Evolutionary conservation across 257 asterid species (phyloP).

Genomic region (Solanum corneliomulleri): DNA sequence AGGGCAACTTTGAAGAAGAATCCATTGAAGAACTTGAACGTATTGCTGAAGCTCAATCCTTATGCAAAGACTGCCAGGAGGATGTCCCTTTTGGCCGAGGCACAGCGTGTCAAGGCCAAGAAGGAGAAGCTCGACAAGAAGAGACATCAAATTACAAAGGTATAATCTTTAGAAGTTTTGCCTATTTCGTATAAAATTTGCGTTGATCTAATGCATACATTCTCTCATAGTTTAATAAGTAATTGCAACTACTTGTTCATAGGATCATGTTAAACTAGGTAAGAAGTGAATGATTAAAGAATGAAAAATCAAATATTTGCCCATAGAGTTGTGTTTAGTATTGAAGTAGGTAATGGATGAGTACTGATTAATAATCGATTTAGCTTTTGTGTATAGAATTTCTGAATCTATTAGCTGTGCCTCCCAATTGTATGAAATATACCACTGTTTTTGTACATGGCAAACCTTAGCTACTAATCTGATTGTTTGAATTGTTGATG

Average conservation of each 20-base stretch:
- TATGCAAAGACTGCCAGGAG: conserved; percentile 67
- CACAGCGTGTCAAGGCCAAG: conserved; percentile 66
- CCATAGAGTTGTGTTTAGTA: neutral
- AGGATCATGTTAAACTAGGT: neutral
- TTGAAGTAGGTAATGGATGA: neutral
- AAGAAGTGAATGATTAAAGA: neutral
- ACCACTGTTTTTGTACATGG: neutral
- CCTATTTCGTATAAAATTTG: too few species aligned
- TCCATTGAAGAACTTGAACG: conserved; percentile 4
- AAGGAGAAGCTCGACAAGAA: conserved; percentile 61
- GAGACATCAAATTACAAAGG: conserved; percentile 64
- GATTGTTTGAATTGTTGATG: neutral
- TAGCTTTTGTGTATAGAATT: neutral
- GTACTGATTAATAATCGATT: too few species aligned
- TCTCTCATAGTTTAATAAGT: neutral
- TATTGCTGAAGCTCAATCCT: conserved; percentile 62
- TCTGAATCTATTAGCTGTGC: neutral
- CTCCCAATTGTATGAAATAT: neutral
- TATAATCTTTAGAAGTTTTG: conserved; percentile 2
- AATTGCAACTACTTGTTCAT: neutral
- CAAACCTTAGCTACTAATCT: neutral
- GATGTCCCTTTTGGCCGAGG: conserved; percentile 80
- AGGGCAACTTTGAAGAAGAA: conserved; percentile 4
- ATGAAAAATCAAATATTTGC: neutral
- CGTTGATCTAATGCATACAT: neutral